These are phyloP conservation scores for Hemisphaericaspora subhashii DNA, from an alignment of 1,139 yeast species.

Conservation along the genomic window DNA sequence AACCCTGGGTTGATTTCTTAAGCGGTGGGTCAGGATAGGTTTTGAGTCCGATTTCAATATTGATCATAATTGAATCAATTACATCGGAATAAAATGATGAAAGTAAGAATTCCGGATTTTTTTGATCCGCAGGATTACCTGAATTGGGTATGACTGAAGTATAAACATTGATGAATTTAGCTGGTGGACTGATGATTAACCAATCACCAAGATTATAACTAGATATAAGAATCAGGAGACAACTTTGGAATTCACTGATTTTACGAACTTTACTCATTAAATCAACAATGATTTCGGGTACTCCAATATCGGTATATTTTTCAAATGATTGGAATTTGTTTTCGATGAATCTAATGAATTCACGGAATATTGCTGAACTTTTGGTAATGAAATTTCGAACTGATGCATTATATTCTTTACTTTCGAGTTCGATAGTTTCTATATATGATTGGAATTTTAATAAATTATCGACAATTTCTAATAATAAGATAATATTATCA, in stretches of 20 bases:
- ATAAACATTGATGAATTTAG: slow-evolving; percentile 50
- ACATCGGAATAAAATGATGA: slow-evolving; percentile 72
- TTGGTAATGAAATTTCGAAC: slow-evolving; percentile 19
- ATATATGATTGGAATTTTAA: slow-evolving; percentile 21
- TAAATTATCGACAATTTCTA: slow-evolving; percentile 46
- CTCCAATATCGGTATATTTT: slow-evolving; percentile 52
- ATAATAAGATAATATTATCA: slow-evolving; percentile 35
- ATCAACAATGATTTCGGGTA: slow-evolving; percentile 70
- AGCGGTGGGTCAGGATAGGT: slow-evolving; percentile 1
- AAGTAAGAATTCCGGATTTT: slow-evolving; percentile 49
- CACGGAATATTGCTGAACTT: slow-evolving; percentile 49
- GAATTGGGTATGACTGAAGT: slow-evolving; percentile 45
- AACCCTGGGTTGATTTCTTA: slow-evolving; percentile 62
- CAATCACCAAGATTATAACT: slow-evolving; percentile 62
- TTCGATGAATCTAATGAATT: slow-evolving; percentile 58
- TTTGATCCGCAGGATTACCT: slow-evolving; percentile 29
- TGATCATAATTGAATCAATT: slow-evolving; percentile 68
- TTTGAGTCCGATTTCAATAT: slow-evolving; percentile 57
- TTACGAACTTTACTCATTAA: slow-evolving; percentile 61
- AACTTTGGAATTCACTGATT: slow-evolving; percentile 60
- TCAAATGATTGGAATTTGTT: slow-evolving; percentile 44
- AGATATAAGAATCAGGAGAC: slow-evolving; percentile 53
- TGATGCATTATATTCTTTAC: slow-evolving; percentile 15
- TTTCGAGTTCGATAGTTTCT: slow-evolving; percentile 15
- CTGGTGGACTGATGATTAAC: slow-evolving; percentile 59